Percentiles rank a stretch among this genome's conserved stretches.
Conservation (phyloP, 352 stramenopile genomes). For the Aphanomyces invadans region DNA sequence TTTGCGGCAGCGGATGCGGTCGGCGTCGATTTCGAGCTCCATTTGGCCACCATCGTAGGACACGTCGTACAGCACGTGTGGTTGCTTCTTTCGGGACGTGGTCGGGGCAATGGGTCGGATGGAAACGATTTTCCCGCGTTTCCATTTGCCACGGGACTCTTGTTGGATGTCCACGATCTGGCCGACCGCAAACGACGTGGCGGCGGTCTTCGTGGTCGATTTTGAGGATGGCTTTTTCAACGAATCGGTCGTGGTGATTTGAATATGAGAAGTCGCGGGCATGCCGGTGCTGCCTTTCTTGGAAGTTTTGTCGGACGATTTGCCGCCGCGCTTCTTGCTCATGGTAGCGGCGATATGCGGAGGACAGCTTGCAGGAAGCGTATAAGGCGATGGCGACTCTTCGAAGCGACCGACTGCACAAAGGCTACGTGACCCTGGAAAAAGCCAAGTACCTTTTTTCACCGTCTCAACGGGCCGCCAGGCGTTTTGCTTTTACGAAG, state of each 20-base stretch:
- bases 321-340: conserved; percentile 1
- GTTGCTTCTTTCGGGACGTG: conserved; percentile 3
- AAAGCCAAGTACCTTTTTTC: conserved; percentile 2
- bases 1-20: conserved; percentile 13
- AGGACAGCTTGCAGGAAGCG: not conserved
- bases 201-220: not conserved
- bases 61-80: conserved; percentile 12
- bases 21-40: conserved; percentile 21
- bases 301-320: not conserved
- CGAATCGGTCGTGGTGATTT: not conserved
- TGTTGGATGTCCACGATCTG: conserved; percentile 21
- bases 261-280: not conserved
- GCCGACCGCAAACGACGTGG: not conserved
- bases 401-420: not conserved
- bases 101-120: not conserved
- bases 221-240: not conserved
- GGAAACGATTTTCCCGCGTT: conserved; percentile 17
- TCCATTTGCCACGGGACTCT: conserved; percentile 23
- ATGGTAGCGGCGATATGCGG: not conserved
- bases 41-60: conserved; percentile 22
- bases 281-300: conserved; percentile 1
- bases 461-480: not conserved
- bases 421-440: conserved; percentile 11
- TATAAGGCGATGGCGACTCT: too few relatives aligned
- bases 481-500: conserved; percentile 12